Conservation (phyloP, 768 basidiomycete genomes). For the Lactarius tabidus region DNA sequence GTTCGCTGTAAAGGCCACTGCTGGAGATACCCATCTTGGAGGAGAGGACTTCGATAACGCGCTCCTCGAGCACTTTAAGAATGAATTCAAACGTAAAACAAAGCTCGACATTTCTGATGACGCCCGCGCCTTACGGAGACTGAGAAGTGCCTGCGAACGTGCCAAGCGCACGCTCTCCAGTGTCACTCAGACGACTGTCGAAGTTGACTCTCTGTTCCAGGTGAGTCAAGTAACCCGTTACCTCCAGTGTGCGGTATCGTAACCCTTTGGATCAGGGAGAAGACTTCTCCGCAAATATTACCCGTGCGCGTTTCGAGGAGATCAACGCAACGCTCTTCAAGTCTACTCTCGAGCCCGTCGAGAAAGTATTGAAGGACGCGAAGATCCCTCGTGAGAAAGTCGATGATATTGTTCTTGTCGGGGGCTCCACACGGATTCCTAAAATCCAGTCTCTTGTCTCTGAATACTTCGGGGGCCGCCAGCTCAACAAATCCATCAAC, state of each 20-base stretch:
- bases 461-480: slow-evolving; percentile 96
- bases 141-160: slow-evolving; percentile 97
- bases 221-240: slow-evolving; percentile 36
- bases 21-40: slow-evolving; percentile 98
- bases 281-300: slow-evolving; percentile 98
- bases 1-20: slow-evolving; percentile 98
- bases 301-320: slow-evolving; percentile 99
- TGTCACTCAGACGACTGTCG: slow-evolving; percentile 97
- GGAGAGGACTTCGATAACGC: slow-evolving; percentile 99
- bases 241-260: slow-evolving; percentile 4
- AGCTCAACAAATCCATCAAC: slow-evolving; percentile 99
- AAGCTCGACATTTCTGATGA: slow-evolving; percentile 97
- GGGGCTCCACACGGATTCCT: slow-evolving; percentile 99
- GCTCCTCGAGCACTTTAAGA: slow-evolving; percentile 97
- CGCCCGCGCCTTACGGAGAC: slow-evolving; percentile 92
- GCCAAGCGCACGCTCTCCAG: slow-evolving; percentile 98
- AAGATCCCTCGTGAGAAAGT: slow-evolving; percentile 98
- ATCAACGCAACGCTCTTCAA: slow-evolving; percentile 95
- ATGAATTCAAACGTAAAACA: slow-evolving; percentile 97
- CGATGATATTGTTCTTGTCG: slow-evolving; percentile 98
- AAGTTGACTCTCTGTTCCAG: slow-evolving; percentile 98
- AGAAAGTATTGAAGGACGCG: slow-evolving; percentile 98
- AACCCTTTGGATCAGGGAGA: slow-evolving; percentile 57
- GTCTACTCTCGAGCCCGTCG: slow-evolving; percentile 96
- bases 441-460: slow-evolving; percentile 98